Percentiles rank a stretch among this genome's conserved stretches.
phyloP scores from a whole-genome alignment of 2,329 filamentous ascomycete species.

The Fusarium pseudograminearum region DNA sequence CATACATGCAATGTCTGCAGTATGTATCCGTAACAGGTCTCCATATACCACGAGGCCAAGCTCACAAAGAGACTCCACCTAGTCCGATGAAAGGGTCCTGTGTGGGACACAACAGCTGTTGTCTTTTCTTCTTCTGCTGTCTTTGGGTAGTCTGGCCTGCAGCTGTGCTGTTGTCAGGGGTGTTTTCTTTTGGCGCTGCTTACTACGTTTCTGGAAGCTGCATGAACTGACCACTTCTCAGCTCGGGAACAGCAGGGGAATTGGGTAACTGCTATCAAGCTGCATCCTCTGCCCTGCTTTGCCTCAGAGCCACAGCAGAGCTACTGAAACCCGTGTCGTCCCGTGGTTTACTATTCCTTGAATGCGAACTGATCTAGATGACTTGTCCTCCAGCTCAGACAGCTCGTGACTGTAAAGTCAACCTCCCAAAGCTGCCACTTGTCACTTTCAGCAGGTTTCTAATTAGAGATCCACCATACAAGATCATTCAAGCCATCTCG shows the following conservation, averaged over 20 bases:
- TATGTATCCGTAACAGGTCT: background rate
- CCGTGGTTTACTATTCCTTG: background rate
- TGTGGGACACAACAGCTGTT: constrained; percentile 14
- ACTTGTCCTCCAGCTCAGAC: constrained; percentile 7
- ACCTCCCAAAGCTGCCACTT: constrained; percentile 17
- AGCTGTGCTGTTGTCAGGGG: constrained; percentile 11
- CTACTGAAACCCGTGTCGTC: background rate
- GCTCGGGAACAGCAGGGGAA: constrained; percentile 18
- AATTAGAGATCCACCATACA: constrained; percentile 19
- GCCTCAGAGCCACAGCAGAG: constrained; percentile 10
- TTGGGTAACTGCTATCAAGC: constrained; percentile 7
- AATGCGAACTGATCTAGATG: constrained; percentile 2
- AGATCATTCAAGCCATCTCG: background rate
- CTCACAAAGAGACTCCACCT: constrained; percentile 18
- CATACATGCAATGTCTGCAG: background rate
- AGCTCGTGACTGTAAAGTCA: constrained; percentile 5
- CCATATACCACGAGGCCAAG: constrained; percentile 33
- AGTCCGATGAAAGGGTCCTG: constrained; percentile 25
- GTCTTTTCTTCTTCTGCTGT: background rate
- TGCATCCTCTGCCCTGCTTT: constrained; percentile 23
- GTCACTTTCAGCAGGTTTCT: constrained; percentile 17
- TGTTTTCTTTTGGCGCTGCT: constrained; percentile 10
- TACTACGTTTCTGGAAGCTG: constrained; percentile 27
- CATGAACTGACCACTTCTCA: constrained; percentile 43
- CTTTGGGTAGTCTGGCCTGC: background rate